Base-by-base conservation (phyloP, 2,329 filamentous ascomycete species). In the Diaporthe vexans region DNA sequence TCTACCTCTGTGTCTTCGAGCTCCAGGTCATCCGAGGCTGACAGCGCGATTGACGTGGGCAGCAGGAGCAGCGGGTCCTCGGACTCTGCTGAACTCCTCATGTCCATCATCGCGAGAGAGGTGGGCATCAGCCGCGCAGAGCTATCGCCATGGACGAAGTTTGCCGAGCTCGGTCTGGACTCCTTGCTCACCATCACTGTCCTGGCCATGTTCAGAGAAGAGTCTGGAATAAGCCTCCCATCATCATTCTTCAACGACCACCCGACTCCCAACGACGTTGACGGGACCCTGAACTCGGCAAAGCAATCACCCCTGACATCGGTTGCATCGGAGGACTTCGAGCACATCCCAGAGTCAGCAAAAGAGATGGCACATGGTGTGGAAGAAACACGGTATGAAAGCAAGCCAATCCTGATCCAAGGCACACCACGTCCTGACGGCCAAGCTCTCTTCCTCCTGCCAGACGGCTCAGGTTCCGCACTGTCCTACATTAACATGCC, bases 131-230 rank as follows among this genome's bases (percentile, higher is more conserved):
- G 70, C 54, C 48, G 74, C 13, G 72, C 61, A 13, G 77, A 79
- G 52, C 26, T 67, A 72, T 81, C 51, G 71, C 76, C 54, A 74
- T 78, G 35, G 72, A 76, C 77, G 1, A 58, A 74, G 10, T 57
- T 81, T 17, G 69, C 74, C 1, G 78, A 80, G 51, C 63, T 80
- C 5, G 79, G 79, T 40, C 77, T 80, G 4, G 79, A 80, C 71
- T 80, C 77, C 13, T 74, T 80, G 29, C 79, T 80, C 76, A 75
- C 74, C 17, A 77, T 81, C 13, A 52, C 63, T 1, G 63, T 67
- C 29, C 29, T 67, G 46, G 46, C 63, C 4, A 40, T 67, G 46
- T 67, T 52, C 46, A 52, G 63, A 33, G 21, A 52, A 40, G 63
- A 67, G 21, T 21, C 7, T 0, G 63, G 63, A 2, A 21, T 40